These are phyloP conservation scores for Lagerstroemia speciosa DNA, from an alignment of 345 rosid genomes.

Conservation along the genomic window DNA sequence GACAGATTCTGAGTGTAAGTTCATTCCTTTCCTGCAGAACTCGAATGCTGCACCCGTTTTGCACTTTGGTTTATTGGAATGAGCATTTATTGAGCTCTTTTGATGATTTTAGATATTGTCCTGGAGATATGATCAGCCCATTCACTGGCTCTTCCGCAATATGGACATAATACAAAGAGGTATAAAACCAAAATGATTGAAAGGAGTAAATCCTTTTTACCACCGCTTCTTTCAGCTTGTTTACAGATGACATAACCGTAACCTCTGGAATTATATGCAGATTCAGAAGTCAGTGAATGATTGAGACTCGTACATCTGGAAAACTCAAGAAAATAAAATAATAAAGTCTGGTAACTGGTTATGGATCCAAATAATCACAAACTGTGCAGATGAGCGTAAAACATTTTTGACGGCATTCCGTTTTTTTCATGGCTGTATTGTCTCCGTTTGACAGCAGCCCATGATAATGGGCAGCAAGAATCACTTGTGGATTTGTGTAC, in stretches of 20 bases:
- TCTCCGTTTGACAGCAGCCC: slow-evolving; percentile 1
- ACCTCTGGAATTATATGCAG: neutral
- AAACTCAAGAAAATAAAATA: neutral
- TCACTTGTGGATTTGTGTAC: slow-evolving; percentile 2
- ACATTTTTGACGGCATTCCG: slow-evolving; percentile 2
- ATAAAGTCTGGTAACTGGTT: neutral
- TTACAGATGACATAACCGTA: neutral
- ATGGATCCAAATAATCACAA: neutral
- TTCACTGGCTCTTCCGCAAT: neutral
- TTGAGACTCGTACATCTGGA: neutral
- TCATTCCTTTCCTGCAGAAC: neutral
- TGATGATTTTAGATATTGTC: slow-evolving; percentile 15
- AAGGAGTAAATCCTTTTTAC: neutral
- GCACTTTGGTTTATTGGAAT: neutral
- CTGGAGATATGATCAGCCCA: slow-evolving; percentile 15
- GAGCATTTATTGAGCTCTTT: neutral
- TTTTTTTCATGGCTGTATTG: slow-evolving; percentile 1
- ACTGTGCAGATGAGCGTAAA: neutral
- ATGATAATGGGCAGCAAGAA: neutral
- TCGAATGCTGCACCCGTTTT: neutral
- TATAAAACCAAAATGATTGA: neutral
- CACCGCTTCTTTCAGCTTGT: neutral
- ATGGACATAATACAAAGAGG: slow-evolving; percentile 1
- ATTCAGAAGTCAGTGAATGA: neutral
- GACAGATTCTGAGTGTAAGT: slow-evolving; percentile 91